Evolutionary conservation across 2,329 filamentous ascomycete species (phyloP), one percentile per base, ranked within the genome.

Genomic region (Arthrinium puccinioides): DNA sequence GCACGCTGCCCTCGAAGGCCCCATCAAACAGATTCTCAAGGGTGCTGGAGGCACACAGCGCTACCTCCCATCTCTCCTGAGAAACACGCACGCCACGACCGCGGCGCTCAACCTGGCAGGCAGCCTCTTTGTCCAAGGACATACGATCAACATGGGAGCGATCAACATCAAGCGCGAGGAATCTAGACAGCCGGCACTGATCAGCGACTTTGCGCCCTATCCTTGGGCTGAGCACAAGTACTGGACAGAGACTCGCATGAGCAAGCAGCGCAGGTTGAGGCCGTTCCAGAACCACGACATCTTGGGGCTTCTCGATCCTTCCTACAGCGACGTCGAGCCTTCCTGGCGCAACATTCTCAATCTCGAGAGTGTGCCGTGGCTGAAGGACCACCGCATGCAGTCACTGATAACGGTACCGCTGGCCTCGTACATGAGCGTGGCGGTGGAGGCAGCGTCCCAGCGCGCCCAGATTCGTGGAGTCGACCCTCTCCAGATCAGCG

Each of bases 61-160:
- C 16, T 60, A 60, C 42, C 38, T 57, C 10, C 46, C 57, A 2
- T 49, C 52, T 20, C 37, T 53, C 9, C 24, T 44, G 25, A 39
- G 50, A 5, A 40, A 42, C n/a, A 28, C 40, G 16, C 36, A 50
- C 33, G 48, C 47, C 16, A 42, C 45, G 5, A 43, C 41, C 35
- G 43, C 47, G 8, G 32, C 35, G 8, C 39, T 59, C 13, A 44
- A 55, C 8, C 44, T 54, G 8, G 52, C 53, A 18, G 55, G 49
- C 9, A 44, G 50, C 19, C 49, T 58, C 8, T 59, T 52, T 37
- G 37, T 51, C n/a, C 49, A 46, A 23, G 56, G 56, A 1, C 41
- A 49, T 21, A 29, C 39, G 9, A 42, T 57, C 2, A 28, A 55
- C 37, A 57, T 53, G 40, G 49, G 47, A 5, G 35, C 26, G 10